Conservation (phyloP, 164 flowering plant species). For the Macadamia integrifolia region DNA sequence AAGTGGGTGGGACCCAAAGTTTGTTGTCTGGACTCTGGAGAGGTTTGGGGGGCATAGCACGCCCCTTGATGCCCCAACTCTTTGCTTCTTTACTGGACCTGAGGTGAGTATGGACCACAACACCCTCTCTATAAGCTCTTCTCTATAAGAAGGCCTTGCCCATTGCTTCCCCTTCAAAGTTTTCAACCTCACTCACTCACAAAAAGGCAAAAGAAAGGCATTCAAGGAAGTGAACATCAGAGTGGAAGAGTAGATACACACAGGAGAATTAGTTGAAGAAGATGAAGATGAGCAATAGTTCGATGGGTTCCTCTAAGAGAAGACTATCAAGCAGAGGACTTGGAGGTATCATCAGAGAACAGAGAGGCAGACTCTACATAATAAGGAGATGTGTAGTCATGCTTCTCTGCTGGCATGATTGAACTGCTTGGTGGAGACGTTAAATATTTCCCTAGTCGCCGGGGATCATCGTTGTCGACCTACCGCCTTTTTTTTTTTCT, state of each 20-base stretch:
- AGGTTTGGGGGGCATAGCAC: constrained; percentile 7
- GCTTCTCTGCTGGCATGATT: constrained; percentile 37
- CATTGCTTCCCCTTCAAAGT: constrained; percentile 4
- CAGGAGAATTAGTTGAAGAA: not conserved
- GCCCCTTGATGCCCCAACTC: constrained; percentile 8
- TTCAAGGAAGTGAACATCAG: not conserved
- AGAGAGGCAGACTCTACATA: constrained; percentile 35
- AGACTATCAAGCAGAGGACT: constrained; percentile 27
- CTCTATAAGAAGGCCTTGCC: constrained; percentile 11
- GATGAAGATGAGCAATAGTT: constrained; percentile 25
- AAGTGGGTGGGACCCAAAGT: constrained; percentile 23
- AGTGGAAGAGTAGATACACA: not conserved
- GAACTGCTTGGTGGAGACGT: not conserved
- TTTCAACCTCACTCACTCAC: no score
- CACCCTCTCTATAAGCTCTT: not conserved
- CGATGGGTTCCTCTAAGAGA: constrained; percentile 24
- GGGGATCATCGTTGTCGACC: not conserved
- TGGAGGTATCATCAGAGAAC: constrained; percentile 30
- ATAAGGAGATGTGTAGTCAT: constrained; percentile 33
- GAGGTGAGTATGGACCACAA: constrained; percentile 16
- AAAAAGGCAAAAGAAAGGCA: not conserved
- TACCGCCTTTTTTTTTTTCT: no score
- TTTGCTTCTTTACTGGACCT: constrained; percentile 6
- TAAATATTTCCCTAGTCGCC: not conserved
- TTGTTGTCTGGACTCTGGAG: constrained; percentile 15